phyloP scores from a whole-genome alignment of 345 rosid genomes.

The Carallia pectinifolia region DNA sequence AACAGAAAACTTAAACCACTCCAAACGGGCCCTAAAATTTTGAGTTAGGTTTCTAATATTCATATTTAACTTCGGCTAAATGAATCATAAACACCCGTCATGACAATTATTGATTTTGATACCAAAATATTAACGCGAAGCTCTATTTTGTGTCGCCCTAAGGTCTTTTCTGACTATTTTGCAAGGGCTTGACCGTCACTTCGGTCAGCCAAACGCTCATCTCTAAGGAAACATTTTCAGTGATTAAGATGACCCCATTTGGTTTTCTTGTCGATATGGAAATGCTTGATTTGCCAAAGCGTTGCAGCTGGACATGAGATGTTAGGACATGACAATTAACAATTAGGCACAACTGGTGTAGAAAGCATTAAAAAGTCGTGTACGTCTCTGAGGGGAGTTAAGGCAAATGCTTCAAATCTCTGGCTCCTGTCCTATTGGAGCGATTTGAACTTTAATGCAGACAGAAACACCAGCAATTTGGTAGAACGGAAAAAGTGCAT shows the following conservation, averaged over 20 bases:
- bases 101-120: no score
- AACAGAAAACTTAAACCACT: no score
- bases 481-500: not conserved
- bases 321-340: conserved; percentile 24
- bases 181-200: no score
- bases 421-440: not conserved
- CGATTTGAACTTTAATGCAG: not conserved
- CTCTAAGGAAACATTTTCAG: no score
- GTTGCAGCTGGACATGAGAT: conserved; percentile 29
- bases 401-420: not conserved
- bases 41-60: no score
- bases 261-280: not conserved
- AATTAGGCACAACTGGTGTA: not conserved
- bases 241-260: not conserved
- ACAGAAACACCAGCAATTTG: not conserved
- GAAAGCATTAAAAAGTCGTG: conserved; percentile 3
- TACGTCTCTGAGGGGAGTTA: not conserved
- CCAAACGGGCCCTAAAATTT: no score
- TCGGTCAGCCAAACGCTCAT: no score
- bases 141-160: no score
- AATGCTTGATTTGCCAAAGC: conserved; percentile 21
- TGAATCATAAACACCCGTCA: no score
- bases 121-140: no score
- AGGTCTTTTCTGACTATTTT: no score
- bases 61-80: no score